Evolutionary conservation across 2,329 filamentous ascomycete species (phyloP).

Genomic region (Fusarium virguliforme): DNA sequence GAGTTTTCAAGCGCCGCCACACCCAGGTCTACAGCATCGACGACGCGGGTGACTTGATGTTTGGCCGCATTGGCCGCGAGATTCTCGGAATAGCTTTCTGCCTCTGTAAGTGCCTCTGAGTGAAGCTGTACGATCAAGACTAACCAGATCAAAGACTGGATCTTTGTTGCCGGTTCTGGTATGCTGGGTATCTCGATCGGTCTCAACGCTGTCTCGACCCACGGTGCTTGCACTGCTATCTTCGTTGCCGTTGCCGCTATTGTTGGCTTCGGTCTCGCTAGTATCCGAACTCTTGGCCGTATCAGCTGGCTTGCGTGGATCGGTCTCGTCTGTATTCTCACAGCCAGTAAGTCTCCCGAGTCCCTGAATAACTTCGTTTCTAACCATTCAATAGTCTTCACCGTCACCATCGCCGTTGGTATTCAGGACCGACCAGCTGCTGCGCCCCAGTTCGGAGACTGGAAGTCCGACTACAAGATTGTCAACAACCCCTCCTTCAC

Average conservation of each 20-base stretch:
- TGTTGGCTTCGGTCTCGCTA: constrained; percentile 52
- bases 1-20: constrained; percentile 67
- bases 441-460: constrained; percentile 40
- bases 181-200: constrained; percentile 56
- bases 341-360: constrained; percentile 28
- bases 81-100: constrained; percentile 58
- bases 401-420: constrained; percentile 45
- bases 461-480: constrained; percentile 55
- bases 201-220: constrained; percentile 59
- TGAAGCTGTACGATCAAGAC: accelerated
- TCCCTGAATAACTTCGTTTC: not conserved
- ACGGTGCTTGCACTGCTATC: constrained; percentile 59
- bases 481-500: constrained; percentile 53
- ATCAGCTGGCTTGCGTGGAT: constrained; percentile 56
- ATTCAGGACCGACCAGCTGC: constrained; percentile 40
- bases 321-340: constrained; percentile 43
- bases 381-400: constrained; percentile 31
- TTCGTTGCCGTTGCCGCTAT: constrained; percentile 59
- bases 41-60: constrained; percentile 65
- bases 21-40: constrained; percentile 69
- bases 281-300: constrained; percentile 54
- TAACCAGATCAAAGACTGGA: constrained; percentile 33
- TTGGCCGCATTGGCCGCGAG: constrained; percentile 63
- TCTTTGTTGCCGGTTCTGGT: constrained; percentile 40
- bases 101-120: constrained; percentile 52